phyloP scores from a whole-genome alignment of 768 basidiomycete species.

The Gymnopilus junonius region DNA sequence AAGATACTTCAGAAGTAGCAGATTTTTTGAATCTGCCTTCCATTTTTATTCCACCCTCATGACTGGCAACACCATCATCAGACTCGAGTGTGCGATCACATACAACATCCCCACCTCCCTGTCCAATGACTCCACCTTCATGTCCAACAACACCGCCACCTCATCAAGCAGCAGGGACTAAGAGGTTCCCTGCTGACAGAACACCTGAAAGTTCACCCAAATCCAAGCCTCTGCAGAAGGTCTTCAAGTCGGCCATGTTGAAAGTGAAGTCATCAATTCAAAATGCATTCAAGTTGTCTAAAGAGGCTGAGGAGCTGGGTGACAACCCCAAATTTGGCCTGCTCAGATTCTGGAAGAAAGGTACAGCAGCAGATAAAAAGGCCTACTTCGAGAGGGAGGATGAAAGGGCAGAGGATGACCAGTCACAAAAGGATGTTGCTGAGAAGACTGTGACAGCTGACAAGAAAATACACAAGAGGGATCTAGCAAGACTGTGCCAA shows the following conservation, averaged over 20 bases:
- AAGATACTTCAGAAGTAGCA: background rate
- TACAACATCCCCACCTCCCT: background rate
- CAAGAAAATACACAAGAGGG: constrained; percentile 1
- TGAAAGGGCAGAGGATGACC: background rate
- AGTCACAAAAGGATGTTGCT: background rate
- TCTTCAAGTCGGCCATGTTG: background rate
- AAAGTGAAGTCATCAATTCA: background rate
- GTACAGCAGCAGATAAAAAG: constrained; percentile 3
- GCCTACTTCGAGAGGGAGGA: constrained; percentile 2
- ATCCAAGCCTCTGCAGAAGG: background rate
- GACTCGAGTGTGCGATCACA: background rate
- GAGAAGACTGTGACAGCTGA: background rate
- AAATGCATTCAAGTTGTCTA: background rate
- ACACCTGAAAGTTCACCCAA: background rate
- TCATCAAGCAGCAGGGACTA: background rate
- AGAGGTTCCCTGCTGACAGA: background rate
- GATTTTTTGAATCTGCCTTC: background rate
- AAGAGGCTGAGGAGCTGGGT: background rate
- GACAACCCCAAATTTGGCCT: constrained; percentile 4
- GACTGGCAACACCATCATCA: background rate
- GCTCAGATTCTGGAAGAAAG: constrained; percentile 4
- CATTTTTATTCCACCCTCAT: background rate
- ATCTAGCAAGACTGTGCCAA: constrained; percentile 7
- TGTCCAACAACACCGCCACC: background rate
- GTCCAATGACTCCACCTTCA: background rate